Base-by-base conservation (phyloP, 805 yeast genomes). In the Metschnikowia lochheadii region DNA sequence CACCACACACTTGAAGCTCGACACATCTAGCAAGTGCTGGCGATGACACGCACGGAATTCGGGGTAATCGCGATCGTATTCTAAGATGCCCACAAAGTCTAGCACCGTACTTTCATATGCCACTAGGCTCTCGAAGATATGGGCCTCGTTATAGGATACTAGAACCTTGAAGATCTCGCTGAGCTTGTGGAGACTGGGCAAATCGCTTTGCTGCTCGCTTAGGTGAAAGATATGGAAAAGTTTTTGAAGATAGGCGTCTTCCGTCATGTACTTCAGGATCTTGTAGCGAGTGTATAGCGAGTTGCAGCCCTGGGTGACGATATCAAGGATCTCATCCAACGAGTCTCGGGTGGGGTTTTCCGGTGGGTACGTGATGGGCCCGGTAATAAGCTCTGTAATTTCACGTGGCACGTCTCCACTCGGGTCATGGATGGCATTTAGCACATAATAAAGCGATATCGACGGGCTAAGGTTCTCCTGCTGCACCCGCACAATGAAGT, bases 21-120 rank as follows among this genome's bases (percentile, higher is more conserved):
- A 68, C 42, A 81, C 81, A 54, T 82, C 77, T 3, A 63, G 61
- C 32, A 89, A 64, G 61, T 80, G 85, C 20, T 80, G 81, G 47
- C 97, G 72, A 68, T 88, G 89, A 58, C 88, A 85, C 3, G 96
- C 89, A 65, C 89, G 90, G 56, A 77, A 76, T 13, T 76, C 75
- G 1, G 97, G 96, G 60, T 79, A 89, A 50, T 88, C 96, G 0
- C 94, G 87, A 64, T 94, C 97, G 65, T 89, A 72, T 65, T 94
- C 99, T 43, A 92, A 68, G 11, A 89, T 85, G 0, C 96, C 96
- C 11, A 85, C 78, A 3, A 89, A 69, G 1, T 87, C 86, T 59
- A 64, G 42, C 8, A 71, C 61, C 37, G 65, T 69, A 8, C 61
- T 62, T 45, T 70, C 74, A 7, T 63, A 52, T 3, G 63, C 57